A percentile compares a stretch with the other conserved stretches of the same genome.
Evolutionary conservation across 768 basidiomycete genomes (phyloP).

Genomic region (Goffeauzyma gilvescens): DNA sequence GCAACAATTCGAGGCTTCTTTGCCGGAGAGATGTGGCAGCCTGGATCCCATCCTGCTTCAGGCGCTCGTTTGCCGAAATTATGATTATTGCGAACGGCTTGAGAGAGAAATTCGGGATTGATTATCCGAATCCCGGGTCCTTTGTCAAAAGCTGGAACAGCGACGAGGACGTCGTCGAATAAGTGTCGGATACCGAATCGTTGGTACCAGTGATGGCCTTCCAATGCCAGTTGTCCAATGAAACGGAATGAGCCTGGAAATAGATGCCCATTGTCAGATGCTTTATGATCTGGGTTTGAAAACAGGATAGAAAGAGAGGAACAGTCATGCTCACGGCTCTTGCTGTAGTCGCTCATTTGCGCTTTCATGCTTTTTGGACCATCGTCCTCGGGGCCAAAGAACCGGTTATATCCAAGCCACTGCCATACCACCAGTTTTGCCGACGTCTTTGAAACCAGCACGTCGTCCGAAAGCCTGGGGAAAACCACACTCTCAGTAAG

Average conservation of each 20-base stretch:
- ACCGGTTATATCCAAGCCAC: slow-evolving; percentile 12
- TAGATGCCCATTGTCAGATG: not conserved
- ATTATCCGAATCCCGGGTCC: too few species aligned
- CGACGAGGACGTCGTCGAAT: too few species aligned
- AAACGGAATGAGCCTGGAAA: slow-evolving; percentile 3
- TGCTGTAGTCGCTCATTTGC: slow-evolving; percentile 1
- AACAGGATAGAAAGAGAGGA: not conserved
- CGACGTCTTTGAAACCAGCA: slow-evolving; percentile 7
- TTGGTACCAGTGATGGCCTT: slow-evolving; percentile 1
- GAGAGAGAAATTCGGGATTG: too few species aligned
- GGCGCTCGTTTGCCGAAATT: too few species aligned
- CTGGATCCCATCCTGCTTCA: too few species aligned
- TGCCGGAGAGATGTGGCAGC: too few species aligned
- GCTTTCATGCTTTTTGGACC: not conserved
- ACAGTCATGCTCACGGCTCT: slow-evolving; percentile 7
- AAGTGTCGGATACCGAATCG: slow-evolving; percentile 2
- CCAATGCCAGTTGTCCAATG: not conserved
- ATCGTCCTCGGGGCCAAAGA: not conserved
- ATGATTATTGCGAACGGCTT: too few species aligned
- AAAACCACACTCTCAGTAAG: not conserved
- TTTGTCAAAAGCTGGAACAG: too few species aligned
- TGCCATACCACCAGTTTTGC: slow-evolving; percentile 11
- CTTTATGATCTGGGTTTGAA: too few species aligned
- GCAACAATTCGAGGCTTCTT: too few species aligned
- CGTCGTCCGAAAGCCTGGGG: slow-evolving; percentile 10